phyloP scores from a whole-genome alignment of 352 stramenopile species.

The Phytophthora sp. region DNA sequence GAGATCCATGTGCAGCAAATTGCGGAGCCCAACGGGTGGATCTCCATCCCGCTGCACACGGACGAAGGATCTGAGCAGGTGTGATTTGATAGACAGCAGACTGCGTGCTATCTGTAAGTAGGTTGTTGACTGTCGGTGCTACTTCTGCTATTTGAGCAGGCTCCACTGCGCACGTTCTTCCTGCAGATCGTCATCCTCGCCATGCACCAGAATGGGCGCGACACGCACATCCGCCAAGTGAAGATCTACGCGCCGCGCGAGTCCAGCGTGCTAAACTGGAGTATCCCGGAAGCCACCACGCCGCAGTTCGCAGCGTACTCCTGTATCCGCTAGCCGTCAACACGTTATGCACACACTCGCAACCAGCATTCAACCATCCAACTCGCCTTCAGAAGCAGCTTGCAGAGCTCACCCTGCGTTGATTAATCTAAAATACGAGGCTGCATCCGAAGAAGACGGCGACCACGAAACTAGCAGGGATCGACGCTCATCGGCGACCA shows the following conservation, averaged over 20 bases:
- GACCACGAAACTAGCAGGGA: too few relatives aligned
- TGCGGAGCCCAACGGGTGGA: constrained; percentile 94
- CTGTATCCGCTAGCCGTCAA: constrained; percentile 62
- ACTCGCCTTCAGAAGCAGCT: background rate
- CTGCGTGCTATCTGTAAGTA: background rate
- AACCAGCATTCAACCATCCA: too few relatives aligned
- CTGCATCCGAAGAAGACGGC: too few relatives aligned
- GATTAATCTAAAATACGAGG: constrained; percentile 18
- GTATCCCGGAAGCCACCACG: constrained; percentile 59
- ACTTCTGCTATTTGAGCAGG: constrained; percentile 21
- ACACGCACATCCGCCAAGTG: constrained; percentile 96
- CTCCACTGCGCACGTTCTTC: constrained; percentile 92
- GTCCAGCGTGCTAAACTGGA: constrained; percentile 54
- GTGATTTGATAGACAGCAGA: background rate
- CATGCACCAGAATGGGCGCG: constrained; percentile 99
- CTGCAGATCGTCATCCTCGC: constrained; percentile 95
- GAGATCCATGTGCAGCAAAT: constrained; percentile 93
- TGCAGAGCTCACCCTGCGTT: constrained; percentile 4
- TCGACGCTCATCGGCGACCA: too few relatives aligned
- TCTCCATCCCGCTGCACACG: constrained; percentile 87
- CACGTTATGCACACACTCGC: too few relatives aligned
- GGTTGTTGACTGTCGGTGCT: background rate
- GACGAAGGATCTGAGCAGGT: constrained; percentile 59
- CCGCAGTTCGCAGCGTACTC: constrained; percentile 75
- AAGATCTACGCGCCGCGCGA: constrained; percentile 91